A percentile compares a stretch with the other conserved stretches of the same genome.
Evolutionary conservation across 1,139 yeast species (phyloP).

Genomic region (Kurtzmaniella quercitrusa): DNA sequence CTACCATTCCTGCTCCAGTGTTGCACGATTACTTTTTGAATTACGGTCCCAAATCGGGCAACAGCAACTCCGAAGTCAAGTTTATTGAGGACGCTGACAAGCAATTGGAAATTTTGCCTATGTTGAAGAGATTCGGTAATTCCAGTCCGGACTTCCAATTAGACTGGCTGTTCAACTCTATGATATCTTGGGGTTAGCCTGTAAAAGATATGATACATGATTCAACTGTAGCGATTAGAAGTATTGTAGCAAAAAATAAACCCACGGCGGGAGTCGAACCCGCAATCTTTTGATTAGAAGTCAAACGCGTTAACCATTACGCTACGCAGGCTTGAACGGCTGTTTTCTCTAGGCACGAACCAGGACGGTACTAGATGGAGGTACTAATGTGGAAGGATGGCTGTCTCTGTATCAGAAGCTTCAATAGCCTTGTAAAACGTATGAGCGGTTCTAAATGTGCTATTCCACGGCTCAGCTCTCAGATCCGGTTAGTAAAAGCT

Average conservation of each 20-base stretch:
- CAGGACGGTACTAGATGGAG: too few species aligned
- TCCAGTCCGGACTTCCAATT: constrained; percentile 25
- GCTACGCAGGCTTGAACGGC: constrained; percentile 2
- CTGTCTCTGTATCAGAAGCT: too few species aligned
- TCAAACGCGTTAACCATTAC: constrained; percentile 6
- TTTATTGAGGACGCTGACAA: constrained; percentile 20
- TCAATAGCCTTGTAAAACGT: too few species aligned
- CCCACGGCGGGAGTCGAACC: constrained; percentile 7
- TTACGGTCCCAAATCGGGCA: constrained; percentile 23
- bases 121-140: constrained; percentile 32
- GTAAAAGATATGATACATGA: too few species aligned
- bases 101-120: constrained; percentile 25
- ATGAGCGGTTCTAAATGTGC: too few species aligned
- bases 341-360: too few species aligned
- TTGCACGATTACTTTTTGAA: constrained; percentile 36
- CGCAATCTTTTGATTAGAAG: constrained; percentile 7
- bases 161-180: constrained; percentile 34
- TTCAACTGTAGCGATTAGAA: too few species aligned
- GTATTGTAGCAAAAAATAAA: background rate
- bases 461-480: too few species aligned
- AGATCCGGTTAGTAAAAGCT: too few species aligned
- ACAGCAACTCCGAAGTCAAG: constrained; percentile 16
- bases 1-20: constrained; percentile 31
- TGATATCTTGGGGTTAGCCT: constrained; percentile 26
- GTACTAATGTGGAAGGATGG: too few species aligned